Conservation (phyloP, 148 eudicot species). For the Nyssa sinensis region DNA sequence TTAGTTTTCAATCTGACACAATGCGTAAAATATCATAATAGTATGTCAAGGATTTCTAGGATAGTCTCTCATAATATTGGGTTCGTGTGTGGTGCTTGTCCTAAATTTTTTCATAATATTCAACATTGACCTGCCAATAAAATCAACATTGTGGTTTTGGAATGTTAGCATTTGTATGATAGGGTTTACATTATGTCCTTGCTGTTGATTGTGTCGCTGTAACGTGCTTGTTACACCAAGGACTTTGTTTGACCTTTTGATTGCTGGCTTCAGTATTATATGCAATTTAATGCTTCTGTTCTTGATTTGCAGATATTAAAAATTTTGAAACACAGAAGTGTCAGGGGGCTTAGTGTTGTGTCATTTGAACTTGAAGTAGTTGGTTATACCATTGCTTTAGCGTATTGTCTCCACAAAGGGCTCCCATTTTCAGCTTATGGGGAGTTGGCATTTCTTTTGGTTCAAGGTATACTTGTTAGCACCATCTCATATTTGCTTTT, state of each 20-base stretch:
- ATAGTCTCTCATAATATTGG: too few relatives aligned
- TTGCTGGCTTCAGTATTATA: neutral
- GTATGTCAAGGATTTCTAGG: too few relatives aligned
- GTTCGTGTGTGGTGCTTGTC: too few relatives aligned
- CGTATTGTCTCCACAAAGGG: conserved; percentile 94
- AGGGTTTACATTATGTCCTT: too few relatives aligned
- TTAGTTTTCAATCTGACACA: too few relatives aligned
- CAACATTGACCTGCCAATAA: too few relatives aligned
- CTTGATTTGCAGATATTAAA: conserved; percentile 61
- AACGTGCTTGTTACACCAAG: too few relatives aligned
- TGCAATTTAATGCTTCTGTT: conserved; percentile 8
- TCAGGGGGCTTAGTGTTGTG: conserved; percentile 76
- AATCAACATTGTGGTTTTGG: too few relatives aligned
- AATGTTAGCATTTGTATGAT: too few relatives aligned
- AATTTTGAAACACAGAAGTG: conserved; percentile 69
- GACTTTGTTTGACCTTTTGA: neutral
- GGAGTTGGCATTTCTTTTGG: conserved; percentile 79
- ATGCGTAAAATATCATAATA: too few relatives aligned
- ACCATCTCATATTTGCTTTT: neutral
- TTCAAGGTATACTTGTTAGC: conserved; percentile 55
- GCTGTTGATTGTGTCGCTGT: too few relatives aligned
- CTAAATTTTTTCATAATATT: too few relatives aligned
- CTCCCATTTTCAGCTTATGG: conserved; percentile 97
- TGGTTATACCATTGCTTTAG: conserved; percentile 92
- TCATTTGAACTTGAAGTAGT: conserved; percentile 93